Base-by-base conservation (phyloP, 495 filamentous ascomycete species). In the Aspergillus homomorphus region DNA sequence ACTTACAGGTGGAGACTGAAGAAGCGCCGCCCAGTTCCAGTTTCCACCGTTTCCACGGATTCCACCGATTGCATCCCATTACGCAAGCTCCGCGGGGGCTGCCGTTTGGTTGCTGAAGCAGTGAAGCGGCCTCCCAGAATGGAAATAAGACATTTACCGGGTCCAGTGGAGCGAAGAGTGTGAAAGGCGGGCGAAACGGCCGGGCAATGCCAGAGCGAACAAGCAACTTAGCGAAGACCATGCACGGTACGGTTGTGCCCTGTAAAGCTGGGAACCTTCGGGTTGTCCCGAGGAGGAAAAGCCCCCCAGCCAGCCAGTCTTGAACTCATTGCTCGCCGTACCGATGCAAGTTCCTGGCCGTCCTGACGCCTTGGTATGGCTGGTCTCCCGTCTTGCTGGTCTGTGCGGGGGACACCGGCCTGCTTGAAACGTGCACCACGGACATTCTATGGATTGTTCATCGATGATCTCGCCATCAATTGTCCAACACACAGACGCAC, bases 361-460 rank as follows among this genome's bases (percentile, higher is more conserved):
- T 14, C 33, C 12, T 38, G 33, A 38, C 33, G 46, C 58, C 41
- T 53, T 50, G 21, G 22, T 38, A 5, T 28, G 33, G 33, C 33
- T 38, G 33, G 16, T 44, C 50, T 54, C 48, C 48, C 57, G 53
- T 44, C 43, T 57, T 42, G 52, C 45, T 64, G 62, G 62, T 60
- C 62, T 54, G 55, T 65, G 62, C 62, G 62, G 59, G 62, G 60
- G 24, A 58, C 57, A 26, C 30, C 38, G 50, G 54, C 14, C 45
- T 57, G 43, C 48, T 51, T 65, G 62, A 65, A 62, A 65, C 62
- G 53, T 57, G 41, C 48, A 44, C 28, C 57, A 45, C 44, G 43
- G 51, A 16, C 33, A 23, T 26, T 51, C 23, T 45, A 50, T 56
- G 54, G 54, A 41, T 45, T 30, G 46, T 48, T 43, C 48, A 51